These are phyloP conservation scores for Aspergillus fumigatus DNA, from an alignment of 2,329 filamentous ascomycete species.

Conservation along the genomic window DNA sequence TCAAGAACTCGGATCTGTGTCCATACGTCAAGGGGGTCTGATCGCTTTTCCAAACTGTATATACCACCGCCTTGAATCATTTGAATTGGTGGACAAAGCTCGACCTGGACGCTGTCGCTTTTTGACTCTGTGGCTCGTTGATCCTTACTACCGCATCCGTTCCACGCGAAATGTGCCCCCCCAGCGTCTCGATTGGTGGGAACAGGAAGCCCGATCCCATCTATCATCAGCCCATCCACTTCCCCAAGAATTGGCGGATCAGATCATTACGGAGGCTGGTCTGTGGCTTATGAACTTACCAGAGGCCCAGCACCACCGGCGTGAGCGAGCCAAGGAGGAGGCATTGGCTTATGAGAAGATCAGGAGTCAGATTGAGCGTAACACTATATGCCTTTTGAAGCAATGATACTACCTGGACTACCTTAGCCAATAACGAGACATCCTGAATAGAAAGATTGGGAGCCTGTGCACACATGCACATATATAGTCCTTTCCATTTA, in stretches of 20 bases:
- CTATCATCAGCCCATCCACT: background rate
- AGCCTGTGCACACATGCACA: too few species aligned
- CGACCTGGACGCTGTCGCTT: conserved; percentile 6
- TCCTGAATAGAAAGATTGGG: too few species aligned
- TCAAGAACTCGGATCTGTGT: conserved; percentile 12
- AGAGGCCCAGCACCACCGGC: background rate
- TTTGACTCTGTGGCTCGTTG: conserved; percentile 10
- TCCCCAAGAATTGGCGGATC: background rate
- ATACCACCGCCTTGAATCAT: conserved; percentile 4
- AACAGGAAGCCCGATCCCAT: background rate
- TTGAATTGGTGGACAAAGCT: conserved; percentile 7
- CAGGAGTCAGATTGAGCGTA: background rate
- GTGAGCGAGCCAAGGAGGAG: background rate
- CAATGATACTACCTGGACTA: too few species aligned
- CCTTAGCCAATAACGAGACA: too few species aligned
- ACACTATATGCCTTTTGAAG: too few species aligned
- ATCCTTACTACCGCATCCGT: conserved; percentile 11
- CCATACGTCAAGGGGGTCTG: conserved; percentile 6
- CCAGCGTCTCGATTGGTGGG: conserved; percentile 8
- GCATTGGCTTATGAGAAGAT: background rate
- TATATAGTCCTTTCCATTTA: too few species aligned
- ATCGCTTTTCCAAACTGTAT: conserved; percentile 10
- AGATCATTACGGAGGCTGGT: background rate
- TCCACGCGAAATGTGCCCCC: conserved; percentile 12
- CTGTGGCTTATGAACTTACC: background rate